Evolutionary conservation across 257 asterid species (phyloP), one percentile per base, ranked within the genome.

Genomic region (Primulina eburnea): DNA sequence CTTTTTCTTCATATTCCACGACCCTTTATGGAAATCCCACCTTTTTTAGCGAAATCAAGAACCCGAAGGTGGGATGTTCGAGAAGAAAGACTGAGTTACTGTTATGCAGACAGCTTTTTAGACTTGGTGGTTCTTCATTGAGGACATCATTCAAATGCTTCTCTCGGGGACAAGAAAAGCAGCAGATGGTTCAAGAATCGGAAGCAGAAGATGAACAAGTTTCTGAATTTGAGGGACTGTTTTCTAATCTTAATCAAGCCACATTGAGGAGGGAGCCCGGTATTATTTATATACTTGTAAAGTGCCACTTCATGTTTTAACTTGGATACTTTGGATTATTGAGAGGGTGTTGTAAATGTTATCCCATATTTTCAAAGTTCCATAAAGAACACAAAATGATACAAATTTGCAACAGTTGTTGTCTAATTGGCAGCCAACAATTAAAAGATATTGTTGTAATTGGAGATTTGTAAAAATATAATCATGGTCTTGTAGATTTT

Each of bases 231-330:
- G 95, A 85, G 83, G 82, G 97, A 74, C 89, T 90, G 29, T 92
- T 90, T 77, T 92, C 98, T 60, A 92, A 90, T 77, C 95, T 92
- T 69, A 90, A 88, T 75, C 95, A 82, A 81, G 82, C 89, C 70
- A 88, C 93, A 70, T 38, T 92, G 57, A 85, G 78, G 71, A 88
- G 97, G 77, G 98, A 92, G 65, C 89, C 98, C 40, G 98, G 98
- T 92, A 83, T 4, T 10, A 8, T 37, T 58, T 40, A 2, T 57
- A 4, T 8, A 10, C n/a, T 43, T 35, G 2, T 52, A 4, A n/a
- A 10, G 24, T 43, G 3, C 50, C 10, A 38, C 50, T 8, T 38
- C 50, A 2, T 8, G 12, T 38, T 60, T 11, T 8, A 40, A 21
- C 47, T 59, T 53, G 37, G 28, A 33, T 28, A 7, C 57, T 59